These are phyloP conservation scores for Beauveria sp. DNA, from an alignment of 2,329 filamentous ascomycete genomes.

Conservation along the genomic window DNA sequence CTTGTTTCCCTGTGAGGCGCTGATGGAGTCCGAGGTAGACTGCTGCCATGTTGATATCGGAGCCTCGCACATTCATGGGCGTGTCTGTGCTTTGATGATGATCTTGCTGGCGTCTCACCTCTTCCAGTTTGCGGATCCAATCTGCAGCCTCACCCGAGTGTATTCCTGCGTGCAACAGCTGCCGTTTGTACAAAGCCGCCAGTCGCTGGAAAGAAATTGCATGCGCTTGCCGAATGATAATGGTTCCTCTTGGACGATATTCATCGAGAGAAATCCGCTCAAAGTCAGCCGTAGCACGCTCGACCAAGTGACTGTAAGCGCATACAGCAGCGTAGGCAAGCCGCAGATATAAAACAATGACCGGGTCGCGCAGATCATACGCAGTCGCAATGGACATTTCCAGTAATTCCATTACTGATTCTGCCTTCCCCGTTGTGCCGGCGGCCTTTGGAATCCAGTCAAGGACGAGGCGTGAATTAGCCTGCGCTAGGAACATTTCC, in stretches of 20 bases:
- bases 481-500: constrained; percentile 28
- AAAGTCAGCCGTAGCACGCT: constrained; percentile 28
- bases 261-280: constrained; percentile 30
- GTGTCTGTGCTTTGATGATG: constrained; percentile 32
- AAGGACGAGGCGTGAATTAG: constrained; percentile 25
- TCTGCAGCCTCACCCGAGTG: constrained; percentile 19
- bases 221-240: constrained; percentile 31
- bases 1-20: constrained; percentile 22
- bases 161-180: constrained; percentile 23
- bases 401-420: constrained; percentile 24
- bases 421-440: constrained; percentile 24
- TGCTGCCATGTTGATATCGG: constrained; percentile 33
- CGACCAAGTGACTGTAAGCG: constrained; percentile 27
- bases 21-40: constrained; percentile 33
- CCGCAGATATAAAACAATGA: constrained; percentile 30
- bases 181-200: constrained; percentile 30
- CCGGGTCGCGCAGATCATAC: constrained; percentile 26
- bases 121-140: constrained; percentile 29
- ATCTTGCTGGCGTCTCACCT: constrained; percentile 28
- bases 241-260: constrained; percentile 31
- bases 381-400: constrained; percentile 26
- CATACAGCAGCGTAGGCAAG: constrained; percentile 29
- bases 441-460: constrained; percentile 36
- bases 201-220: constrained; percentile 33
- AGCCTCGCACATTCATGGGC: constrained; percentile 32